These are phyloP conservation scores for Linum lewisii DNA, from an alignment of 345 rosid species.

Conservation along the genomic window DNA sequence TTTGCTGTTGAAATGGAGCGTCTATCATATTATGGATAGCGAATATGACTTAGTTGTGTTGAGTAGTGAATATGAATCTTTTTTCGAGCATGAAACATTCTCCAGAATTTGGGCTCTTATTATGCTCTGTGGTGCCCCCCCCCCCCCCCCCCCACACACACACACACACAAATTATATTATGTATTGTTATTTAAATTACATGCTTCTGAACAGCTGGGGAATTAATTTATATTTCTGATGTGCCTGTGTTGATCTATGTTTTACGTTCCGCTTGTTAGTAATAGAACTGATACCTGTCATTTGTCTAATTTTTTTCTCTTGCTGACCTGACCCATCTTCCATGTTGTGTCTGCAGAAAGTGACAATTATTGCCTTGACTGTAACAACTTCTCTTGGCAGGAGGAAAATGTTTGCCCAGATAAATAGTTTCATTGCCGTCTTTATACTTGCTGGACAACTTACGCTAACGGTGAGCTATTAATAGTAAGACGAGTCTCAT, in stretches of 20 bases:
- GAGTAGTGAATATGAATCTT: too few species aligned
- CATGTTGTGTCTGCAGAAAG: constrained; percentile 52
- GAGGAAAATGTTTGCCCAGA: constrained; percentile 81
- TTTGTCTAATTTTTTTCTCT: neutral
- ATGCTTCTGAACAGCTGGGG: too few species aligned
- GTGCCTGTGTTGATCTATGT: constrained; percentile 1
- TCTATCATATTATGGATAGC: too few species aligned
- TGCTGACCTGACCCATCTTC: neutral
- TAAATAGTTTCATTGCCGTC: constrained; percentile 86
- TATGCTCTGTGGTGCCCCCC: too few species aligned
- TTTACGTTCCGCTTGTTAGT: neutral
- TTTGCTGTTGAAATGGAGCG: neutral
- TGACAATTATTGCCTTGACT: constrained; percentile 68
- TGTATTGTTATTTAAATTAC: too few species aligned
- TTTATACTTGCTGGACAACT: constrained; percentile 91
- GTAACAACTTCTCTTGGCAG: constrained; percentile 67
- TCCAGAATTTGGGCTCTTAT: too few species aligned
- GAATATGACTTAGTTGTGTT: neutral
- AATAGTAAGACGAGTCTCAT: constrained; percentile 2
- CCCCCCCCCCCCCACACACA: too few species aligned
- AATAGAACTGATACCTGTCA: neutral
- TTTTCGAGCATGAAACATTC: too few species aligned
- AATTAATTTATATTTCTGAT: too few species aligned
- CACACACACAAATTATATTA: too few species aligned
- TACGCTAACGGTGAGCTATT: constrained; percentile 56